A percentile compares a stretch with the other conserved stretches of the same genome.
Conservation (phyloP, 192 early-diverging fungal genomes). For the Backusella psychrophila region DNA sequence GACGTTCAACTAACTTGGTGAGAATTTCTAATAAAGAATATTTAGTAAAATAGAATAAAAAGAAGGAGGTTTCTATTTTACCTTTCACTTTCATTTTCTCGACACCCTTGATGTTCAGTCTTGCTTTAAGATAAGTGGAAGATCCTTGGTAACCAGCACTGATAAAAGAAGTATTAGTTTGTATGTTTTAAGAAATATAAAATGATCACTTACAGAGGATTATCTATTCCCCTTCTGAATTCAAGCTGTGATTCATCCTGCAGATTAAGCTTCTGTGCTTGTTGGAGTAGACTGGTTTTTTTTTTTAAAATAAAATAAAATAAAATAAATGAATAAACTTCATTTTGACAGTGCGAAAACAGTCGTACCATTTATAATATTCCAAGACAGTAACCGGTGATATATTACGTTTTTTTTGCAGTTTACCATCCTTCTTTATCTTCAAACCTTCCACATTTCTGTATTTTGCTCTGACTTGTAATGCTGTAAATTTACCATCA, state of each 20-base stretch:
- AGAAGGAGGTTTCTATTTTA: background rate
- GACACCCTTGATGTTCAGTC: background rate
- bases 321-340: background rate
- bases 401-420: background rate
- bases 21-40: background rate
- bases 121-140: background rate
- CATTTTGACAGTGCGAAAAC: background rate
- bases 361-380: background rate
- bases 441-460: background rate
- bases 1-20: background rate
- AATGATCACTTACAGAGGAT: background rate
- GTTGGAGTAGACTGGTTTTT: background rate
- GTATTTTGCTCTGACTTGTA: background rate
- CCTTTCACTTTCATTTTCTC: constrained; percentile 3
- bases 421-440: background rate
- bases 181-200: background rate
- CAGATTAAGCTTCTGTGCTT: background rate
- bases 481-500: background rate
- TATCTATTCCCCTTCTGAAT: background rate
- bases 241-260: constrained; percentile 4
- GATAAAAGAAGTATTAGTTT: background rate
- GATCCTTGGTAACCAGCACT: too few species aligned
- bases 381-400: background rate
- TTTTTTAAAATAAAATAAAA: background rate
- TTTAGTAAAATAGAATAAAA: background rate